Conservation (phyloP, 1,139 yeast genomes). For the Pichia sp. region DNA sequence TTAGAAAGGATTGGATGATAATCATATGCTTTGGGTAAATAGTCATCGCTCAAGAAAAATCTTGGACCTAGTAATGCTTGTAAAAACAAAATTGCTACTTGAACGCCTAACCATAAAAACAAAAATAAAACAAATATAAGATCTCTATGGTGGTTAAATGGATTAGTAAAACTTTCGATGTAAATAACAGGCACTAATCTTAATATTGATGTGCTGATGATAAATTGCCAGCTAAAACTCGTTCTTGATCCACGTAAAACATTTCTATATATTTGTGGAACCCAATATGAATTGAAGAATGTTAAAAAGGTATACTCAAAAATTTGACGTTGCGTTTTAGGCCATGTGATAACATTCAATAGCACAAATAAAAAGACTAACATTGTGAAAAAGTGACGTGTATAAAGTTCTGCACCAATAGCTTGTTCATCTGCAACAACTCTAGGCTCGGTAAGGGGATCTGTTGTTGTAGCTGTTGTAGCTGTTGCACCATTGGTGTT, state of each 20-base stretch:
- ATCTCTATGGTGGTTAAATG: slow-evolving; percentile 55
- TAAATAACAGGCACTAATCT: slow-evolving; percentile 63
- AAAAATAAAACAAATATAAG: slow-evolving; percentile 40
- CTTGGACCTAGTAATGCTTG: slow-evolving; percentile 73
- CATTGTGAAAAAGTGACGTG: slow-evolving; percentile 53
- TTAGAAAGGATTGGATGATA: slow-evolving; percentile 64
- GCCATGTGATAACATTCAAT: slow-evolving; percentile 59
- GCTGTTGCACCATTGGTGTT: slow-evolving; percentile 5
- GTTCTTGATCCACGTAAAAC: slow-evolving; percentile 63
- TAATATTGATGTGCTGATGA: slow-evolving; percentile 57
- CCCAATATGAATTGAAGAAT: slow-evolving; percentile 67
- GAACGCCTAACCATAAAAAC: slow-evolving; percentile 49
- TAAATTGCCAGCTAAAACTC: slow-evolving; percentile 64
- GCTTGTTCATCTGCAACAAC: slow-evolving; percentile 33
- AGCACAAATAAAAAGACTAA: slow-evolving; percentile 55
- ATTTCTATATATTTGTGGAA: slow-evolving; percentile 84
- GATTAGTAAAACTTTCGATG: slow-evolving; percentile 39
- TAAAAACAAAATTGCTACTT: slow-evolving; percentile 46
- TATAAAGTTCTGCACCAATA: slow-evolving; percentile 53
- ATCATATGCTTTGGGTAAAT: slow-evolving; percentile 73
- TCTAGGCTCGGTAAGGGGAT: slow-evolving; percentile 11
- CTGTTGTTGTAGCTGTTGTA: slow-evolving; percentile 3
- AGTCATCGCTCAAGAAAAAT: slow-evolving; percentile 70
- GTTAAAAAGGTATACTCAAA: slow-evolving; percentile 54
- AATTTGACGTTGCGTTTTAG: slow-evolving; percentile 44